These are phyloP conservation scores for Acacia confusa DNA, from an alignment of 306 rosid genomes.

Conservation along the genomic window DNA sequence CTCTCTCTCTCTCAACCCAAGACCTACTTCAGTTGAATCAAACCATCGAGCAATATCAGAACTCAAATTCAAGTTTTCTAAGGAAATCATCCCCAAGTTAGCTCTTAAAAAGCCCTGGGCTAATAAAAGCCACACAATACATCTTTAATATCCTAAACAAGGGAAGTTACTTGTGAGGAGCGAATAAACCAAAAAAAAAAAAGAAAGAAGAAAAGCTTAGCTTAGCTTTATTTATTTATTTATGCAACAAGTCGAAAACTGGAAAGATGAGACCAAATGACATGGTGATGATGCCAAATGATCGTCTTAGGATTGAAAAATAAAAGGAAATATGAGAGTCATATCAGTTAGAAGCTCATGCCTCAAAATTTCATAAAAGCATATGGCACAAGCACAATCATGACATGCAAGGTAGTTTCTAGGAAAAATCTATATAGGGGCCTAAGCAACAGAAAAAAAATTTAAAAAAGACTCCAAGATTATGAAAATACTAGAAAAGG, in stretches of 20 bases:
- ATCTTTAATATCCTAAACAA: too few species aligned
- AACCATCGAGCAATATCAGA: slow-evolving; percentile 67
- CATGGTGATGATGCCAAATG: background rate
- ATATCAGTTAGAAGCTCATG: slow-evolving; percentile 4
- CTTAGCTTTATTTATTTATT: background rate
- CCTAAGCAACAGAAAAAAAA: too few species aligned
- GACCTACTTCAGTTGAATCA: slow-evolving; percentile 69
- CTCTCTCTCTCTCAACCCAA: slow-evolving; percentile 35
- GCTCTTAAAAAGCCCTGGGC: background rate
- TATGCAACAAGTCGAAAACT: slow-evolving; percentile 11
- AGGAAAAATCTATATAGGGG: too few species aligned
- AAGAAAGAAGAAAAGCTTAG: background rate
- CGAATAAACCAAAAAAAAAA: too few species aligned
- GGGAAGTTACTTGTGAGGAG: background rate
- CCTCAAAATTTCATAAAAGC: too few species aligned
- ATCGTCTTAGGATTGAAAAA: background rate
- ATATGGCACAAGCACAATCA: too few species aligned
- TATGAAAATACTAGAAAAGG: too few species aligned
- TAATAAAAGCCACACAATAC: too few species aligned
- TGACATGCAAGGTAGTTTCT: too few species aligned
- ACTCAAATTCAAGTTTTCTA: slow-evolving; percentile 50
- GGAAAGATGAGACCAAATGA: slow-evolving; percentile 4
- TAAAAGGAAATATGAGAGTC: background rate
- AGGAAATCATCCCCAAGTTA: background rate
- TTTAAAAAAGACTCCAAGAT: too few species aligned